Percentiles rank a stretch among this genome's conserved stretches.
Conservation (phyloP, 1,284 basidiomycete species). For the Chondrostereum purpureum region DNA sequence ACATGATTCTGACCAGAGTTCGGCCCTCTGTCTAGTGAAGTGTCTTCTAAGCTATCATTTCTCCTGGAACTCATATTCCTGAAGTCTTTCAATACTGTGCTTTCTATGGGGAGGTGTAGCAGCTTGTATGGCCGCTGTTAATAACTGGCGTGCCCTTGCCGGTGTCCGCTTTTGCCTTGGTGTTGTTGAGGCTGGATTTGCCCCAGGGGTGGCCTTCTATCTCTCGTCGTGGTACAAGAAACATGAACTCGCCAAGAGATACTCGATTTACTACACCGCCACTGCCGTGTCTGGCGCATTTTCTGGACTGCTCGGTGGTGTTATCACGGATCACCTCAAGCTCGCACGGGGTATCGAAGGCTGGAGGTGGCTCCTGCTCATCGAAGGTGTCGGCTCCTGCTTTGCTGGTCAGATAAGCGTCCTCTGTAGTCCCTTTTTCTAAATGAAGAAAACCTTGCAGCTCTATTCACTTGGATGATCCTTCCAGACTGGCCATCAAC, state of each 20-base stretch:
- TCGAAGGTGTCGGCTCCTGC: slow-evolving; percentile 14
- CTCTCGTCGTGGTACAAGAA: slow-evolving; percentile 49
- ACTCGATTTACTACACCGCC: slow-evolving; percentile 46
- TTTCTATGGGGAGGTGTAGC: slow-evolving; percentile 18
- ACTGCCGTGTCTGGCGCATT: slow-evolving; percentile 42
- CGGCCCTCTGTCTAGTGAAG: slow-evolving; percentile 17
- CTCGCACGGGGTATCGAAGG: slow-evolving; percentile 27
- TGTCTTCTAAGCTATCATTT: background rate
- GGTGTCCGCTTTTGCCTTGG: slow-evolving; percentile 56
- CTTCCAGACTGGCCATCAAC: slow-evolving; percentile 55
- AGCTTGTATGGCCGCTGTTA: slow-evolving; percentile 16
- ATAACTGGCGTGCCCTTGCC: slow-evolving; percentile 32
- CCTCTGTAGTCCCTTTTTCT: too few species aligned
- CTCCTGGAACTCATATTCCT: background rate
- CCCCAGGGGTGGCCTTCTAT: slow-evolving; percentile 63
- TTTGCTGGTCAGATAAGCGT: background rate
- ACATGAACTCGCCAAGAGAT: slow-evolving; percentile 40
- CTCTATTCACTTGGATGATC: slow-evolving; percentile 16
- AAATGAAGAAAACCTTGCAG: too few species aligned
- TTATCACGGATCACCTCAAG: background rate
- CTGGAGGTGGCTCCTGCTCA: slow-evolving; percentile 50
- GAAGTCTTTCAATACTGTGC: slow-evolving; percentile 15
- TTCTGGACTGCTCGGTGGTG: slow-evolving; percentile 23
- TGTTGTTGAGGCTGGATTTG: slow-evolving; percentile 62
- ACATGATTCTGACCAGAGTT: slow-evolving; percentile 16